A percentile compares a stretch with the other conserved stretches of the same genome.
phyloP scores from a whole-genome alignment of 2,329 filamentous ascomycete species.

The Aspergillus tamarii region DNA sequence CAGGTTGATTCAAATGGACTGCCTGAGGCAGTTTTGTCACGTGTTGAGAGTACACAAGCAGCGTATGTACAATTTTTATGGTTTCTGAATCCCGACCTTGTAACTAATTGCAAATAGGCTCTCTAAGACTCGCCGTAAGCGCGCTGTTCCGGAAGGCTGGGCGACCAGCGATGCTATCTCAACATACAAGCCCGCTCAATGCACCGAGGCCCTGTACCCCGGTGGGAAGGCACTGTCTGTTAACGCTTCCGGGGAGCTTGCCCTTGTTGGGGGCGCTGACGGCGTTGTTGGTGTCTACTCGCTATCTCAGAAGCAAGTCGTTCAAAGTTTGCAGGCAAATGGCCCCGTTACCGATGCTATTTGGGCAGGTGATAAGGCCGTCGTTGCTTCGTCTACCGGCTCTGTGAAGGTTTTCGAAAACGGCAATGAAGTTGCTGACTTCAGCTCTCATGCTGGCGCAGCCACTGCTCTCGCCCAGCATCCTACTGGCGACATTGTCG shows the following conservation, averaged over 20 bases:
- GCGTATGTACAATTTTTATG: constrained; percentile 59
- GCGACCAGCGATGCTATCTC: constrained; percentile 73
- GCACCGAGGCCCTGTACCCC: constrained; percentile 62
- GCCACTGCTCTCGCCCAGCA: constrained; percentile 79
- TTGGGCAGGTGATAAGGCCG: constrained; percentile 65
- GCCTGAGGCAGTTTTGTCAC: constrained; percentile 69
- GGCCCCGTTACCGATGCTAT: constrained; percentile 69
- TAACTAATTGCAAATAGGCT: constrained; percentile 59
- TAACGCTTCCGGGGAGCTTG: constrained; percentile 65
- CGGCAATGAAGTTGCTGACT: constrained; percentile 68
- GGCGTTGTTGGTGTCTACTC: constrained; percentile 79
- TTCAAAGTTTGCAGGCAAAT: constrained; percentile 66
- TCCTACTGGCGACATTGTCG: constrained; percentile 79
- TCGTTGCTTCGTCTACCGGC: constrained; percentile 75
- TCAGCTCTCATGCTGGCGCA: constrained; percentile 81
- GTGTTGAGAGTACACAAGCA: constrained; percentile 79
- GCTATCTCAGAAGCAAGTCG: constrained; percentile 73
- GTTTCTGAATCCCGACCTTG: neutral
- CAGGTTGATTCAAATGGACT: constrained; percentile 82
- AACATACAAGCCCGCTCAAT: constrained; percentile 57
- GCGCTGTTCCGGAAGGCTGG: constrained; percentile 83
- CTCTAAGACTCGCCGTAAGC: constrained; percentile 86
- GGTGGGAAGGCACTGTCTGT: constrained; percentile 62
- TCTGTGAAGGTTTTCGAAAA: constrained; percentile 78
- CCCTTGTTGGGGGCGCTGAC: constrained; percentile 73